phyloP scores from a whole-genome alignment of 306 rosid genomes.

The Coriaria nepalensis region DNA sequence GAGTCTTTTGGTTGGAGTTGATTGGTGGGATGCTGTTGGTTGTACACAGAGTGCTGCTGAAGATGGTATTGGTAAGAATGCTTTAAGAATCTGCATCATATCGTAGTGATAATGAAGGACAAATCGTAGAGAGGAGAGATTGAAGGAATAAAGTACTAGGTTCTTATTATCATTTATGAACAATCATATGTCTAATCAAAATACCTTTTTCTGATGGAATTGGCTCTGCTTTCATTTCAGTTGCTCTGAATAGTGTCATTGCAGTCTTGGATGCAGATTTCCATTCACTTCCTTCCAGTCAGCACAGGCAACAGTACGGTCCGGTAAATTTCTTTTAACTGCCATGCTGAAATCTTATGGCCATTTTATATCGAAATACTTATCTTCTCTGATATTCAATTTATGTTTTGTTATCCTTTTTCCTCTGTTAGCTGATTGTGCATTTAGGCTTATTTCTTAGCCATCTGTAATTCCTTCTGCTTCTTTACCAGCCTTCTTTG shows the following conservation, averaged over 20 bases:
- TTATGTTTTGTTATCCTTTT: too few species aligned
- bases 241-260: slow-evolving; percentile 79
- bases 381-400: too few species aligned
- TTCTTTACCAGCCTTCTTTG: too few species aligned
- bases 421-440: too few species aligned
- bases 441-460: too few species aligned
- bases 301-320: slow-evolving; percentile 95
- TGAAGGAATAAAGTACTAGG: slow-evolving; percentile 6
- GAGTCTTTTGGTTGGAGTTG: slow-evolving; percentile 98
- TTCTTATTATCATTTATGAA: background rate
- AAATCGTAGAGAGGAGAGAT: background rate
- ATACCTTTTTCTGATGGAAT: background rate
- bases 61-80: slow-evolving; percentile 80
- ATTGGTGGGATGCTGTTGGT: slow-evolving; percentile 99
- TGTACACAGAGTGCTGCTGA: slow-evolving; percentile 99
- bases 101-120: background rate
- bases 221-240: slow-evolving; percentile 42
- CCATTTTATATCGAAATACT: background rate
- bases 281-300: slow-evolving; percentile 89
- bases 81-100: slow-evolving; percentile 1
- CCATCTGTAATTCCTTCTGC: too few species aligned
- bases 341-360: slow-evolving; percentile 5
- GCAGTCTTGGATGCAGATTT: slow-evolving; percentile 99
- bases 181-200: background rate
- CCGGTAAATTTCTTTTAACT: slow-evolving; percentile 60